phyloP scores from a whole-genome alignment of 1,284 basidiomycete genomes.

The Caloboletus firmus region DNA sequence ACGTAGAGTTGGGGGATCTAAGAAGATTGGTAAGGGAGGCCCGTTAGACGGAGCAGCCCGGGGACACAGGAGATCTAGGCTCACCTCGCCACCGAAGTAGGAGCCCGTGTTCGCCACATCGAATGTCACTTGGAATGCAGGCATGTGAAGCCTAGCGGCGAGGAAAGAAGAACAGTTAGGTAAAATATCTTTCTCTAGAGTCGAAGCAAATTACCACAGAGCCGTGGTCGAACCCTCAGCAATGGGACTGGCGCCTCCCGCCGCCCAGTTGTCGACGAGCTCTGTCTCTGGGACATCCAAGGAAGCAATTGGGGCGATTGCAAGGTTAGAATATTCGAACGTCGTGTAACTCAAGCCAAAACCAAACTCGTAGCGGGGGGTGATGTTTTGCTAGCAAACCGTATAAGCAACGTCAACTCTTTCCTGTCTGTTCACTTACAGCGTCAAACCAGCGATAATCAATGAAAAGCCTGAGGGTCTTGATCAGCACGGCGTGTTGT shows the following conservation, averaged over 20 bases:
- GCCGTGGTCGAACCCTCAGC: slow-evolving; percentile 32
- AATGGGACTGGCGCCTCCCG: slow-evolving; percentile 45
- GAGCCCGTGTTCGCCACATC: slow-evolving; percentile 57
- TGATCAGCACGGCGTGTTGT: slow-evolving; percentile 14
- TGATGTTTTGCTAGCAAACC: slow-evolving; percentile 40
- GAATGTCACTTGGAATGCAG: slow-evolving; percentile 59
- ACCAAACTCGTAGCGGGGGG: slow-evolving; percentile 64
- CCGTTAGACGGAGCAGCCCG: background rate
- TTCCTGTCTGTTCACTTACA: slow-evolving; percentile 18
- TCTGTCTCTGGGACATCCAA: slow-evolving; percentile 37
- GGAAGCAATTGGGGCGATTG: slow-evolving; percentile 41
- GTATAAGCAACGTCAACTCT: background rate
- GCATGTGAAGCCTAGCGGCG: slow-evolving; percentile 56
- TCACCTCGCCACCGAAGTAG: slow-evolving; percentile 53
- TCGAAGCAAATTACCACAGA: slow-evolving; percentile 28
- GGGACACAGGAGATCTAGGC: background rate
- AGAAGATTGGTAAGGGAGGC: background rate
- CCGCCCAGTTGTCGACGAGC: slow-evolving; percentile 53
- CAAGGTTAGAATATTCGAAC: slow-evolving; percentile 66
- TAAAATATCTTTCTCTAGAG: background rate
- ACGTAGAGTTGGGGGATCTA: slow-evolving; percentile 69
- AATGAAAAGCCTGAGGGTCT: slow-evolving; percentile 42
- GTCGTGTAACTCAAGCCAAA: slow-evolving; percentile 74
- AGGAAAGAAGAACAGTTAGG: background rate
- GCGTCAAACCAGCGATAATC: slow-evolving; percentile 59